A percentile compares a stretch with the other conserved stretches of the same genome.
Conservation (phyloP, 805 yeast genomes). For the Zygosaccharomyces lentus region DNA sequence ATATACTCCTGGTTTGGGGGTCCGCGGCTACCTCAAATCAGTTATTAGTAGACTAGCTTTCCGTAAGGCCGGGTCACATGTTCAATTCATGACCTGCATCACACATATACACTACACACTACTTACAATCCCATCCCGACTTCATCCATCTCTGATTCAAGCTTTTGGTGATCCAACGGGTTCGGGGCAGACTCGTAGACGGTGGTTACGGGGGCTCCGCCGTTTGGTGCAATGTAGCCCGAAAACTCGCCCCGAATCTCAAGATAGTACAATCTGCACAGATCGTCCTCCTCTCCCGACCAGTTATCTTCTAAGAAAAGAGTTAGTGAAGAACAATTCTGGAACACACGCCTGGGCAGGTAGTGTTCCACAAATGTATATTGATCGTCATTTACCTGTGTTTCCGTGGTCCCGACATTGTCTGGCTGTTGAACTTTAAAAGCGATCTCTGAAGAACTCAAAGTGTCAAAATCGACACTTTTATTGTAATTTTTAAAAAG, state of each 20-base stretch:
- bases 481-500: constrained; percentile 63
- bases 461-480: constrained; percentile 68
- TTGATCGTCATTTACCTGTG: constrained; percentile 42
- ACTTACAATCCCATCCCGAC: constrained; percentile 16
- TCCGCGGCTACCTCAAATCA: no score
- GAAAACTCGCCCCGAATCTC: constrained; percentile 75
- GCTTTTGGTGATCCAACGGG: constrained; percentile 74
- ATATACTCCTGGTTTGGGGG: no score
- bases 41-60: no score
- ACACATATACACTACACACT: background rate
- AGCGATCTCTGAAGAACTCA: constrained; percentile 45
- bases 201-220: constrained; percentile 56
- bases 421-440: constrained; percentile 60
- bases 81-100: no score
- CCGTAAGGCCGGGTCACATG: no score
- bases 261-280: constrained; percentile 56
- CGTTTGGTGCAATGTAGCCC: constrained; percentile 10
- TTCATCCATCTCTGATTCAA: constrained; percentile 22
- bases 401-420: constrained; percentile 42
- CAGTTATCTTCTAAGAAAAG: constrained; percentile 65
- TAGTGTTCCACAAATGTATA: constrained; percentile 72
- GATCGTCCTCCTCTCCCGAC: constrained; percentile 56
- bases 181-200: constrained; percentile 89
- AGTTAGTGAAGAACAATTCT: constrained; percentile 63
- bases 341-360: constrained; percentile 68